phyloP scores from a whole-genome alignment of 768 basidiomycete genomes.

The Lactarius hatsudake region DNA sequence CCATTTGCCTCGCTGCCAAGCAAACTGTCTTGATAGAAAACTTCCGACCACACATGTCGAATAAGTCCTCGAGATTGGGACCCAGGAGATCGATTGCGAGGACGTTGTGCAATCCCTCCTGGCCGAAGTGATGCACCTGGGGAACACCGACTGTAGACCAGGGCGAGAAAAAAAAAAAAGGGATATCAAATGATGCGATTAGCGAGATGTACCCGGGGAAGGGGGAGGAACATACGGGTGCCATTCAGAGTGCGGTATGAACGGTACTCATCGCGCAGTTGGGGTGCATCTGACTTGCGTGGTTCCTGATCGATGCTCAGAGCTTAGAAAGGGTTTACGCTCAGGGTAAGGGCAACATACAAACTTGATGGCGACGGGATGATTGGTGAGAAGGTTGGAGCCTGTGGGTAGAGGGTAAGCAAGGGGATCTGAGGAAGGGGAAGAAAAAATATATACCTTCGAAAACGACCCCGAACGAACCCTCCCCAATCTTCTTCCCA shows the following conservation, averaged over 20 bases:
- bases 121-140: slow-evolving; percentile 98
- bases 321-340: slow-evolving; percentile 18
- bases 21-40: slow-evolving; percentile 98
- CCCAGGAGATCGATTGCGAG: slow-evolving; percentile 92
- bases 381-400: slow-evolving; percentile 77
- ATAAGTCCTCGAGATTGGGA: slow-evolving; percentile 96
- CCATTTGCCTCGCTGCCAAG: slow-evolving; percentile 99
- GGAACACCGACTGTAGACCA: slow-evolving; percentile 78
- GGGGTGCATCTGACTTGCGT: slow-evolving; percentile 96
- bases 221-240: slow-evolving; percentile 58
- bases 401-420: slow-evolving; percentile 45
- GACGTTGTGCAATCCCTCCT: slow-evolving; percentile 97
- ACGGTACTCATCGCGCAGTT: slow-evolving; percentile 94
- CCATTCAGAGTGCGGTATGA: slow-evolving; percentile 94
- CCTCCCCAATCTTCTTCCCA: slow-evolving; percentile 99
- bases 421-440: slow-evolving; percentile 2
- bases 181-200: not conserved
- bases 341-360: slow-evolving; percentile 46
- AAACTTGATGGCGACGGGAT: slow-evolving; percentile 96
- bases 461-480: slow-evolving; percentile 97
- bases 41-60: slow-evolving; percentile 98
- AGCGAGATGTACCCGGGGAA: slow-evolving; percentile 1
- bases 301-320: slow-evolving; percentile 59
- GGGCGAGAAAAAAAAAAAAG: not conserved
- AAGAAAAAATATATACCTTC: slow-evolving; percentile 60